Conservation (phyloP, 2,329 filamentous ascomycete species). For the Trichoderma lentiforme region DNA sequence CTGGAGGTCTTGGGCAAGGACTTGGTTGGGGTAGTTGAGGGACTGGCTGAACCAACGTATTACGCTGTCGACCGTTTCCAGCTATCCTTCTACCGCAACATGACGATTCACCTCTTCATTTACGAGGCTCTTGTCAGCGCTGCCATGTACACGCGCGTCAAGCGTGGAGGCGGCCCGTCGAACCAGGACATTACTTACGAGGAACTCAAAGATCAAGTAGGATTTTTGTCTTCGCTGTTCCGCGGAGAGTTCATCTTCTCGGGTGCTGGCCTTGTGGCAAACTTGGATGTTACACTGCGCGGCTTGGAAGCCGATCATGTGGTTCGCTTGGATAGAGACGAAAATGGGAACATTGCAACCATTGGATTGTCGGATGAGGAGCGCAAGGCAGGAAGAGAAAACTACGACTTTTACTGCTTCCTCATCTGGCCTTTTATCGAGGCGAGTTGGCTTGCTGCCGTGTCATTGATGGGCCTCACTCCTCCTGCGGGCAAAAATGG, state of each 20-base stretch:
- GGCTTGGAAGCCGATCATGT: slow-evolving; percentile 77
- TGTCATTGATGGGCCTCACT: slow-evolving; percentile 81
- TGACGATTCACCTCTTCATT: slow-evolving; percentile 98
- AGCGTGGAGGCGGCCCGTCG: slow-evolving; percentile 80
- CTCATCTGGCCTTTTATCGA: slow-evolving; percentile 98
- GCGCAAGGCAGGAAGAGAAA: slow-evolving; percentile 76
- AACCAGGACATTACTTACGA: slow-evolving; percentile 75
- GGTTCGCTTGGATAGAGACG: slow-evolving; percentile 62
- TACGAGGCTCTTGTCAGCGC: slow-evolving; percentile 86
- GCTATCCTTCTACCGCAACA: slow-evolving; percentile 96
- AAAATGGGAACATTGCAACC: slow-evolving; percentile 54
- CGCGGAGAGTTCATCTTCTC: slow-evolving; percentile 96
- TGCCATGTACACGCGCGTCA: slow-evolving; percentile 86
- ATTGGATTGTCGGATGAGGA: slow-evolving; percentile 76
- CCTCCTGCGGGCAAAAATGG: slow-evolving; percentile 60
- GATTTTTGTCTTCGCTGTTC: slow-evolving; percentile 90
- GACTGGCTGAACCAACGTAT: slow-evolving; percentile 84
- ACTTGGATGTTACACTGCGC: slow-evolving; percentile 74
- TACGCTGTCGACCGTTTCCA: slow-evolving; percentile 96
- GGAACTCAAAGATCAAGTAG: slow-evolving; percentile 73
- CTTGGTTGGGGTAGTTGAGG: slow-evolving; percentile 75
- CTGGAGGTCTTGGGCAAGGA: slow-evolving; percentile 89
- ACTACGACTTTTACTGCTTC: slow-evolving; percentile 99
- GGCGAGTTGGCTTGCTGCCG: slow-evolving; percentile 84
- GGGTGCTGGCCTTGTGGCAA: slow-evolving; percentile 74